Base-by-base conservation (phyloP, 2,329 filamentous ascomycete genomes). In the Diaporthe humulicola region DNA sequence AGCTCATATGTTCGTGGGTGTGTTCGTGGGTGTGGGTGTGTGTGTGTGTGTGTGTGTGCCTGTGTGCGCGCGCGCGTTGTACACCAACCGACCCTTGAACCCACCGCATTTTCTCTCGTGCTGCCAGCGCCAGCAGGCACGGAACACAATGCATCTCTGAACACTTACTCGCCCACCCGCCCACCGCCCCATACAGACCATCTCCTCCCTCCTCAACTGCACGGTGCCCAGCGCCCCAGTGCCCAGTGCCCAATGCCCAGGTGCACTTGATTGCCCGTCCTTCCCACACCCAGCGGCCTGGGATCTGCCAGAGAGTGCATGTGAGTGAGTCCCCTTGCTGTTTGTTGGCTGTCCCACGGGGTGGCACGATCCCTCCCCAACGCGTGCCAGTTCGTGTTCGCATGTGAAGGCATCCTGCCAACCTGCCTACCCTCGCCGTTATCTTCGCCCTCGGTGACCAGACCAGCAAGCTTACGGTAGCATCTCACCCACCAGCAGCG, bases 401-500 rank as follows among this genome's bases (percentile, higher is more conserved):
- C 64, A 70, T 50, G 48, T 64, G 48, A 75, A 71, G 74, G 74
- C 74, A 28, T 60, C 58, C 56, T 54, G 38, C 72, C 25, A 48
- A 50, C 30, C 58, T 52, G n/a, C 48, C n/a, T n/a, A n/a, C n/a
- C n/a, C n/a, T n/a, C n/a, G n/a, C n/a, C n/a, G n/a, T n/a, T n/a
- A n/a, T n/a, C n/a, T n/a, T 38, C 38, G 38, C 38, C 38, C n/a
- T 22, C 50, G 17, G 56, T 25, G 72, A 56, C 69, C 66, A 74
- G 33, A n/a, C n/a, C n/a, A n/a, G 48, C 60, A 76, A 56, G 67
- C 73, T 76, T 74, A 76, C 72, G 45, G 70, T 74, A 69, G 52
- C 60, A 72, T 70, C 66, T 74, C 70, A 57, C 38, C 74, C 28
- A 60, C 22, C 74, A 74, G 66, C 71, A 64, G 60, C 40, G 9